Evolutionary conservation across 2,329 filamentous ascomycete genomes (phyloP), one percentile per base, ranked within the genome.

Genomic region (Colletotrichum simmondsii): DNA sequence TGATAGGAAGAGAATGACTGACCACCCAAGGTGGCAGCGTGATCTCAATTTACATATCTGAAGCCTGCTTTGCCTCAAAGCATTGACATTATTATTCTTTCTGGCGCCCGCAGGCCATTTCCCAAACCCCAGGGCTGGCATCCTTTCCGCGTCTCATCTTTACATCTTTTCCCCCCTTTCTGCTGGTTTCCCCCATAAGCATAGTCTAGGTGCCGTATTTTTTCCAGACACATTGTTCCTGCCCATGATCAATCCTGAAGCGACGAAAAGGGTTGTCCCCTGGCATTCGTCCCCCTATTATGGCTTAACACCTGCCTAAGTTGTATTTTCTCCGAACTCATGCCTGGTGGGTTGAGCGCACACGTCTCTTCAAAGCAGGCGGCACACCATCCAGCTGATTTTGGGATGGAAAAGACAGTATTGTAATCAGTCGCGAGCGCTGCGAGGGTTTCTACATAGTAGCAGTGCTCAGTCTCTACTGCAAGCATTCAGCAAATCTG

Each of bases 1-100:
- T 90, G 87, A 92, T 92, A 92, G 90, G 90, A 92, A 92, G 90
- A 92, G 89, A 88, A 85, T 91, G 89, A 91, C 88, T 84, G 86
- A 85, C 87, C 82, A 82, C 83, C 78, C 68, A 73, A 75, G 74
- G 77, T 76, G 82, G 84, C 84, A 86, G 85, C 84, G 87, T 91
- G 90, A 91, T 91, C 87, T 90, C 87, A 91, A 85, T 82, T 83
- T 83, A 80, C 52, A 59, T 81, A 89, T 91, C 90, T 91, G 89
- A 91, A 90, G 89, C 89, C 84, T 75, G 35, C 24, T 64, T 35
- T 72, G 53, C 67, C 52, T 49, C 42, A 49, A 63, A 66, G 65
- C 65, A 68, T 67, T 64, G 70, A 60, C 16, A 26, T 24, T 37
- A 46, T 30, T 35, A 24, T 22, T 46, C 28, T 22, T 49, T 53